Evolutionary conservation across 2,329 filamentous ascomycete genomes (phyloP), one percentile per base, ranked within the genome.

Genomic region (Coniochaeta hoffmannii): DNA sequence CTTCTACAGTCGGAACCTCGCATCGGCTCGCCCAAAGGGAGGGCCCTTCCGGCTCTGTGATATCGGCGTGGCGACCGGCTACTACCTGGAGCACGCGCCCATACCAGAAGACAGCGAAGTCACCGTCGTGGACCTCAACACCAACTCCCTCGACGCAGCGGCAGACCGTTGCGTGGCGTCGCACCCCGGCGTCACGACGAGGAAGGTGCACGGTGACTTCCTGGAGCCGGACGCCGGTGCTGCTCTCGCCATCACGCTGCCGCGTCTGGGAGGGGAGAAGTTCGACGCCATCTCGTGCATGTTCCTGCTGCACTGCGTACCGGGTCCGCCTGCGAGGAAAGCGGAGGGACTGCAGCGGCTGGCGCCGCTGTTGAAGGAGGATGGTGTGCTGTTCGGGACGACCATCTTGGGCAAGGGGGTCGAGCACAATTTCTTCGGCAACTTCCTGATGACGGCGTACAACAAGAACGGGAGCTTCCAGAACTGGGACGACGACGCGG

Each of bases 231-330:
- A 51, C 17, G 14, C 26, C 2, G n/a, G 12, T 14, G 15, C 3
- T 15, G 49, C 22, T 4, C 26, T 51, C 5, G 49, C 49, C 49
- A 51, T 51, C 49, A 51, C 49, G 2, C 28, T 6, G 11, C 4
- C 28, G 7, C 49, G 49, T 11, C 24, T 51, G 26, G 28, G 28
- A 2, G 30, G 49, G n/a, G 41, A 15, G 2, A 31, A 34, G n/a
- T 51, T 51, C 28, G 49, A 51, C 28, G 49, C 49, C 5, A 34
- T 51, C 26, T 51, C 49, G 31, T 51, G 49, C 49, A 51, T 51
- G 49, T 34, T 51, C n/a, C 49, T 51, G 28, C 49, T 51, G 28
- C 49, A 51, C 49, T 51, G 49, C 31, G 49, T 51, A n/a, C 49
- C 49, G 6, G 49, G 49, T 15, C 49, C 49, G 31, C 49, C 49